Conservation (phyloP, 2,329 filamentous ascomycete species). For the Cordyceps militaris region DNA sequence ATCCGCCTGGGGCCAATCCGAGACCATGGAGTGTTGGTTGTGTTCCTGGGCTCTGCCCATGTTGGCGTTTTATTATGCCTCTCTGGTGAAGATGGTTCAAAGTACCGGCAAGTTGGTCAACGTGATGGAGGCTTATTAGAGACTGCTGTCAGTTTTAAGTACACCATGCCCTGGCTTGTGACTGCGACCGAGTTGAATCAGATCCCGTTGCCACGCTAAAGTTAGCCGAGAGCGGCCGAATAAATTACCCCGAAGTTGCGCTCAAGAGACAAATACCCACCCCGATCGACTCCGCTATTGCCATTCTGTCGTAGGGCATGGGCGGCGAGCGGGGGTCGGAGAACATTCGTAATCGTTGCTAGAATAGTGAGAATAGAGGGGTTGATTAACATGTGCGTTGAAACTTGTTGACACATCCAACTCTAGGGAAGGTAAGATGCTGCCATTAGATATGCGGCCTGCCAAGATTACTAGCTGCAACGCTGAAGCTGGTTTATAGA, state of each 20-base stretch:
- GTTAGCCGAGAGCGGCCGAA: not conserved
- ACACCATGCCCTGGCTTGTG: not conserved
- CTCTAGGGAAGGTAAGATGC: too few species aligned
- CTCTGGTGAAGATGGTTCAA: not conserved
- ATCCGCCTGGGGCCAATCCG: slow-evolving; percentile 17
- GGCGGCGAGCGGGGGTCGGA: too few species aligned
- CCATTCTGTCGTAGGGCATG: too few species aligned
- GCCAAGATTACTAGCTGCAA: too few species aligned
- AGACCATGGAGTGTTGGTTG: slow-evolving; percentile 18
- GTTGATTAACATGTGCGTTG: too few species aligned
- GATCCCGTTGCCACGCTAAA: slow-evolving; percentile 33
- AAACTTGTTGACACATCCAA: too few species aligned
- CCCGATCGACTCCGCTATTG: not conserved
- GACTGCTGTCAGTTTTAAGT: not conserved
- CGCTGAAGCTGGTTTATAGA: too few species aligned
- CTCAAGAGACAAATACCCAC: not conserved
- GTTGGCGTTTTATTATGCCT: not conserved
- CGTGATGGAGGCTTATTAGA: too few species aligned
- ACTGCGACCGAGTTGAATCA: not conserved
- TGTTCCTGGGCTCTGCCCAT: slow-evolving; percentile 9
- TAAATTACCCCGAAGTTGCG: not conserved
- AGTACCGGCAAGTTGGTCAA: not conserved
- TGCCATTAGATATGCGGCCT: too few species aligned
- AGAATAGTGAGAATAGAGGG: too few species aligned
- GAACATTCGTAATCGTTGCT: too few species aligned